Evolutionary conservation across 768 basidiomycete species (phyloP).

Genomic region (Pisolithus albus): DNA sequence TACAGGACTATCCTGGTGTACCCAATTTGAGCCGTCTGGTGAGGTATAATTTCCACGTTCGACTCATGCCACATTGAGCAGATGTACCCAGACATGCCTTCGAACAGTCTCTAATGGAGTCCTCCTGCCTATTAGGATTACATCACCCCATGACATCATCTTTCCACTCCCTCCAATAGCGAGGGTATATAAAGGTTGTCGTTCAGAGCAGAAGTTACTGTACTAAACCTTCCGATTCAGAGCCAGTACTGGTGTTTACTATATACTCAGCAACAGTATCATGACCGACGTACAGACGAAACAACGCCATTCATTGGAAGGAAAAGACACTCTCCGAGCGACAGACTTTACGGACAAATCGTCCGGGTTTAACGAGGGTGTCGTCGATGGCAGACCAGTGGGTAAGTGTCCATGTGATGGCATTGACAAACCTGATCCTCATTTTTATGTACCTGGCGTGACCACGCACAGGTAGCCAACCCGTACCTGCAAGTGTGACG

Average conservation of each 20-base stretch:
- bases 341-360: constrained; percentile 13
- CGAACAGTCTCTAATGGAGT: no score
- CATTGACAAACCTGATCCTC: no score
- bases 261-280: background rate
- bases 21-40: no score
- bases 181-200: no score
- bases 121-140: background rate
- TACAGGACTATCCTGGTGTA: no score
- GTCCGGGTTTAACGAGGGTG: constrained; percentile 10
- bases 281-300: constrained; percentile 8
- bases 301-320: constrained; percentile 17
- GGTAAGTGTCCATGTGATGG: constrained; percentile 1
- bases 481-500: constrained; percentile 12
- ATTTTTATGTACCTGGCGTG: background rate
- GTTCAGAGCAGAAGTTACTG: no score
- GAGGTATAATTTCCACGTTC: no score
- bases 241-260: no score
- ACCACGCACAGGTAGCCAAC: constrained; percentile 10
- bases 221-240: no score
- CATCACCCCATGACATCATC: background rate
- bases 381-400: constrained; percentile 17
- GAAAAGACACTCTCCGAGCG: constrained; percentile 10
- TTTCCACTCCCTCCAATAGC: background rate
- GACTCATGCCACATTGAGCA: no score
- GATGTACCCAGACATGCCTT: no score